Percentiles rank a stretch among this genome's conserved stretches.
Conservation (phyloP, 2,329 filamentous ascomycete species). For the Seiridium unicorne region DNA sequence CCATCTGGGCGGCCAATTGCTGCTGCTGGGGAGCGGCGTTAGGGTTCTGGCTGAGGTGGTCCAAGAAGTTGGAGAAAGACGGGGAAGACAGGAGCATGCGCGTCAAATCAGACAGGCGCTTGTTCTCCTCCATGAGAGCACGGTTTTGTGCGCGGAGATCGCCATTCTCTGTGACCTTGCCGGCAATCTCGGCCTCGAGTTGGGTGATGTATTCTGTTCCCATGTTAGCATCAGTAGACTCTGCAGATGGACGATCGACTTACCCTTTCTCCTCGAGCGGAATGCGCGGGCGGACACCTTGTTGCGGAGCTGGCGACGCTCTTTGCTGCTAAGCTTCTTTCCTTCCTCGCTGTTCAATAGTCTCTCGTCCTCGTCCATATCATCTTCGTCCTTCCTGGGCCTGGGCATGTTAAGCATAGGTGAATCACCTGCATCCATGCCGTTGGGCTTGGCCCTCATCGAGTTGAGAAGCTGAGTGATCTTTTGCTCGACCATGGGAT, state of each 20-base stretch:
- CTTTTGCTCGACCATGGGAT: slow-evolving; percentile 83
- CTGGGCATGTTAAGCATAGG: slow-evolving; percentile 67
- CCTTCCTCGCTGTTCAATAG: slow-evolving; percentile 94
- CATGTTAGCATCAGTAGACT: slow-evolving; percentile 43
- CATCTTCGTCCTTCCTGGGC: slow-evolving; percentile 89
- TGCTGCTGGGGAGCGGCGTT: slow-evolving; percentile 38
- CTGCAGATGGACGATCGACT: neutral
- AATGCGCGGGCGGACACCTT: slow-evolving; percentile 98
- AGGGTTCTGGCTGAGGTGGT: slow-evolving; percentile 64
- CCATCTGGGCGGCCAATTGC: slow-evolving; percentile 37
- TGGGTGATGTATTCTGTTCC: slow-evolving; percentile 91
- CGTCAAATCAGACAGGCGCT: slow-evolving; percentile 73
- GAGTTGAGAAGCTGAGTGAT: slow-evolving; percentile 91
- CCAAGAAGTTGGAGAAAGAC: slow-evolving; percentile 79
- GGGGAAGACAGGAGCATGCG: slow-evolving; percentile 78
- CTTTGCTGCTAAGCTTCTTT: slow-evolving; percentile 98
- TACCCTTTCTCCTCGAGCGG: slow-evolving; percentile 96
- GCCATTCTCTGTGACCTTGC: slow-evolving; percentile 79
- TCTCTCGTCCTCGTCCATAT: slow-evolving; percentile 98
- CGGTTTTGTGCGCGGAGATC: slow-evolving; percentile 80
- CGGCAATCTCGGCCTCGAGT: slow-evolving; percentile 84
- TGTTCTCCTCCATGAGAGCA: slow-evolving; percentile 81
- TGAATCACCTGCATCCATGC: slow-evolving; percentile 49
- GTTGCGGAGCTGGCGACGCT: slow-evolving; percentile 94
- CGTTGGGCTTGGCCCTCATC: slow-evolving; percentile 73